phyloP scores from a whole-genome alignment of 495 filamentous ascomycete species.

The Xylaria longipes region DNA sequence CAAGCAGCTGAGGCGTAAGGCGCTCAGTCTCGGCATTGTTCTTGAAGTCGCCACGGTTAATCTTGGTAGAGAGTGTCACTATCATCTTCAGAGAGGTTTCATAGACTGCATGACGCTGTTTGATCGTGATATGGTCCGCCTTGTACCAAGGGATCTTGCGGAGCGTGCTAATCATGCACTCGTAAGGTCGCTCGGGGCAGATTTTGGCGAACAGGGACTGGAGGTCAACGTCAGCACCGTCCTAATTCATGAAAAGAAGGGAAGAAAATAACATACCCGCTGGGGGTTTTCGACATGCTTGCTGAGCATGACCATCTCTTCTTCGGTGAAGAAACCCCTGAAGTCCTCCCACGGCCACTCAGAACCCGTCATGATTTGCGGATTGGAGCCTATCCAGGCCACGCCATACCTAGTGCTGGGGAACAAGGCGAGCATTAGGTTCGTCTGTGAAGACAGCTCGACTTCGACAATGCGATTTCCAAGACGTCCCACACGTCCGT shows the following conservation, averaged over 20 bases:
- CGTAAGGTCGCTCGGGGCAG: slow-evolving; percentile 74
- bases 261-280: slow-evolving; percentile 26
- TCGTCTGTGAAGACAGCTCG: slow-evolving; percentile 63
- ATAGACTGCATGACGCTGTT: slow-evolving; percentile 66
- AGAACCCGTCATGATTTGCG: slow-evolving; percentile 47
- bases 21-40: slow-evolving; percentile 43
- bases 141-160: slow-evolving; percentile 79
- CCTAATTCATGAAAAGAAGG: background rate
- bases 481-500: slow-evolving; percentile 60
- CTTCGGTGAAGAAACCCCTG: slow-evolving; percentile 69
- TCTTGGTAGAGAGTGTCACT: slow-evolving; percentile 23
- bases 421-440: slow-evolving; percentile 71
- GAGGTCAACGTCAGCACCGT: slow-evolving; percentile 18
- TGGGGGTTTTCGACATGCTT: slow-evolving; percentile 64
- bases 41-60: slow-evolving; percentile 40
- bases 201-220: slow-evolving; percentile 70
- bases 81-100: slow-evolving; percentile 58
- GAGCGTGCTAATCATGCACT: slow-evolving; percentile 76
- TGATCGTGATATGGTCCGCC: slow-evolving; percentile 65
- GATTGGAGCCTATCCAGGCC: slow-evolving; percentile 60
- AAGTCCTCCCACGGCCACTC: slow-evolving; percentile 69
- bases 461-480: slow-evolving; percentile 71
- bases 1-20: slow-evolving; percentile 61
- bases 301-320: slow-evolving; percentile 71
- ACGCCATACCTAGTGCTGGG: slow-evolving; percentile 67